These are phyloP conservation scores for Ceratocystis alfenasii DNA, from an alignment of 2,329 filamentous ascomycete genomes.

Conservation along the genomic window DNA sequence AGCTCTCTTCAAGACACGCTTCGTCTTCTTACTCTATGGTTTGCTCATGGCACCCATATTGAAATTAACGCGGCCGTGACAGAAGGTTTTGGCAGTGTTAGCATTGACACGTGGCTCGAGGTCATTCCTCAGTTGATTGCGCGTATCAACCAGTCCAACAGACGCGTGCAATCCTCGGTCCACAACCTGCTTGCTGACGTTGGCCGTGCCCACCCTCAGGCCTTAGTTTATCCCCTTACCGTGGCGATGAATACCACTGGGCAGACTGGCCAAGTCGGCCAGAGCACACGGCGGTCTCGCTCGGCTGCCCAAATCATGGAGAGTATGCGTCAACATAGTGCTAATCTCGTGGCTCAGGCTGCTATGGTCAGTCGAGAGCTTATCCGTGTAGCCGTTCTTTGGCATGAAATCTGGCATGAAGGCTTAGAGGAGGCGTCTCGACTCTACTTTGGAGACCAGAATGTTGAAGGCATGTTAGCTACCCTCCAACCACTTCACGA, in stretches of 20 bases:
- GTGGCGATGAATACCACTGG: conserved; percentile 85
- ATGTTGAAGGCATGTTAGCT: conserved; percentile 94
- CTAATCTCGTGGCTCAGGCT: conserved; percentile 84
- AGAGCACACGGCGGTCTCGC: conserved; percentile 69
- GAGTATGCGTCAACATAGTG: conserved; percentile 90
- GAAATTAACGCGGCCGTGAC: conserved; percentile 83
- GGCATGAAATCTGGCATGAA: conserved; percentile 99
- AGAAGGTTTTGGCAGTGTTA: conserved; percentile 83
- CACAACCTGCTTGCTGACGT: conserved; percentile 88
- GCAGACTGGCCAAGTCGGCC: conserved; percentile 27
- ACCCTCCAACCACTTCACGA: conserved; percentile 84
- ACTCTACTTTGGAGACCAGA: conserved; percentile 93
- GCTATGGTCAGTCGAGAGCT: conserved; percentile 92
- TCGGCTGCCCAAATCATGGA: conserved; percentile 94
- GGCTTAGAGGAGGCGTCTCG: conserved; percentile 91
- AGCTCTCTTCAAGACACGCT: conserved; percentile 95
- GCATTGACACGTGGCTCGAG: conserved; percentile 95
- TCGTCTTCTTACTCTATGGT: conserved; percentile 87
- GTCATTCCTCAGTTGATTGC: conserved; percentile 97
- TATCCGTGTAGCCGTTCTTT: conserved; percentile 89
- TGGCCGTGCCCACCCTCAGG: conserved; percentile 86
- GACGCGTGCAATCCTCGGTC: conserved; percentile 75
- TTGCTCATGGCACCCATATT: conserved; percentile 74
- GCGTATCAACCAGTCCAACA: conserved; percentile 90
- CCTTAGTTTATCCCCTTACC: conserved; percentile 89